Base-by-base conservation (phyloP, 495 filamentous ascomycete species). In the Trichoderma erinaceum region DNA sequence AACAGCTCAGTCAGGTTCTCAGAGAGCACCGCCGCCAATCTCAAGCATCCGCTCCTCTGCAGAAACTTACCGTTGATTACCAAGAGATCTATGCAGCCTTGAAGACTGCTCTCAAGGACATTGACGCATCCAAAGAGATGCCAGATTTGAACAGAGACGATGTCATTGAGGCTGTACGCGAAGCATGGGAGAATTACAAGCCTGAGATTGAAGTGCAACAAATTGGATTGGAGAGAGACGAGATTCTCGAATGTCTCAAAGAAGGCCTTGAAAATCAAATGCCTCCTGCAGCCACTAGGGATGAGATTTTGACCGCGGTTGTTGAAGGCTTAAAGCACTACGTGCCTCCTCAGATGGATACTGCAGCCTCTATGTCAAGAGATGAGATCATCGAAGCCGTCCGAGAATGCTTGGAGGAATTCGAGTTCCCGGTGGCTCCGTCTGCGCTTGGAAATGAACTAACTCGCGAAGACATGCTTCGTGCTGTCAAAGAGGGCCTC, bases 141-240 rank as follows among this genome's bases (percentile, higher is more conserved):
- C 78, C 78, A 0, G 75, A 79, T 50, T 71, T 86, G 3, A 76
- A 75, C 64, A 87, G 90, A 68, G 91, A 96, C 67, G 92, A 92
- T 46, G 92, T 97, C 41, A 79, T 97, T 0, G 86, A 90, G 1
- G 92, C 92, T 0, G 90, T 97, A 7, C 86, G 87, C 66, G 92
- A 96, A 66, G 92, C 91, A 3, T 96, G 90, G 88, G 92, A 97
- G 72, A 89, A 87, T 6, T 96, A 93, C 77, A 93, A 94, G 75
- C 93, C 93, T 1, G 91, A 97, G 69, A 92, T 97, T 48, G 89
- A 94, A 71, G 78, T 96, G 15, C 88, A 96, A 71, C 92, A 96
- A 72, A 91, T 93, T 69, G 93, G 92, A 10, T 80, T 97, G 10
- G 92, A 96, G 72, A 83, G 91, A 8, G 92, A 96, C 25, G 93